A percentile compares a stretch with the other conserved stretches of the same genome.
These are phyloP conservation scores for Erythrobasidium yunnanense DNA, from an alignment of 768 basidiomycete species.

Conservation along the genomic window DNA sequence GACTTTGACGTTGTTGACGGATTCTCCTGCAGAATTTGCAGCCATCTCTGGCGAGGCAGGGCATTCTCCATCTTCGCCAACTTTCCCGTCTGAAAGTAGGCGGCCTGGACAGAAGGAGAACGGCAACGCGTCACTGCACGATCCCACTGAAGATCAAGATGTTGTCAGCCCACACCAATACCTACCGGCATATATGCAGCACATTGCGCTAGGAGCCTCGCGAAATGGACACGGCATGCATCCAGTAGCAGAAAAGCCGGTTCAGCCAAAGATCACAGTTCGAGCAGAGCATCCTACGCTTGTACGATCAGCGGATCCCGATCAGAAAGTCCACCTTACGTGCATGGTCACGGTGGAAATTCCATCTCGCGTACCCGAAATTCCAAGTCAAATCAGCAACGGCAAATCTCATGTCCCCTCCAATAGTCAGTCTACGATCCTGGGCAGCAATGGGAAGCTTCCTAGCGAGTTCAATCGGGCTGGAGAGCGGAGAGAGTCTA, in stretches of 20 bases:
- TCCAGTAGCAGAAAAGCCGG: constrained; percentile 43
- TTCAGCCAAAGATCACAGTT: constrained; percentile 83
- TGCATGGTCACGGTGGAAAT: constrained; percentile 90
- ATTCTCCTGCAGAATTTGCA: constrained; percentile 81
- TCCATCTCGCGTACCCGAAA: constrained; percentile 46
- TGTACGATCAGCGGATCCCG: constrained; percentile 52
- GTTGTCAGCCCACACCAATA: constrained; percentile 46
- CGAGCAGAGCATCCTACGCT: constrained; percentile 81
- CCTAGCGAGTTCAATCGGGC: background rate
- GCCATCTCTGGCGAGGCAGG: constrained; percentile 82
- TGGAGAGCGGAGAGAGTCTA: constrained; percentile 18
- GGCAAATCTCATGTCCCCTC: background rate
- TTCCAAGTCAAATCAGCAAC: background rate
- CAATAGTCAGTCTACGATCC: constrained; percentile 18
- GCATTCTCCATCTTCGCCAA: constrained; percentile 25
- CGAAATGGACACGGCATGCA: constrained; percentile 1
- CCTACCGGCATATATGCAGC: constrained; percentile 23
- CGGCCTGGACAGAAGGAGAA: constrained; percentile 34
- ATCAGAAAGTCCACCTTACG: constrained; percentile 69
- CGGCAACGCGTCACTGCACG: constrained; percentile 37
- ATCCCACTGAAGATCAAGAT: constrained; percentile 77
- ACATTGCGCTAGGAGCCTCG: constrained; percentile 10
- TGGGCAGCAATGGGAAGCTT: background rate
- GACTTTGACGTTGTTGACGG: too few species aligned
- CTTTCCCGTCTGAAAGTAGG: constrained; percentile 34